Evolutionary conservation across 2,329 filamentous ascomycete genomes (phyloP), one percentile per base, ranked within the genome.

Genomic region (Leptographium radiaticola): DNA sequence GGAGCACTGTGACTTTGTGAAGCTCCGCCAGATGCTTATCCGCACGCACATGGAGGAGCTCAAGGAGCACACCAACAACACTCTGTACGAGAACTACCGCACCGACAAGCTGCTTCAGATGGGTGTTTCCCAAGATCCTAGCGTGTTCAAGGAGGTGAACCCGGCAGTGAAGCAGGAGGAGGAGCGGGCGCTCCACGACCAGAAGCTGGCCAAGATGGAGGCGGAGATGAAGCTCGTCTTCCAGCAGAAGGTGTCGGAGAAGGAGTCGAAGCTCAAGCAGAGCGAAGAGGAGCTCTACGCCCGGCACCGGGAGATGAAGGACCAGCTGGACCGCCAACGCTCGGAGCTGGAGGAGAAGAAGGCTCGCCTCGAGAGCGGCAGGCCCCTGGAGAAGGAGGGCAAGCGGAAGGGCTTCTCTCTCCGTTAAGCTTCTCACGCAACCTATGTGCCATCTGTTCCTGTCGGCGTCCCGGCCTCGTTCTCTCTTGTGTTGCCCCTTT

Each of bases 211-310:
- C 71, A 98, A 98, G 88, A 98, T 98, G 93, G 93, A 98, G 74
- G 84, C 89, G 66, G 93, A 98, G 73, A 98, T 98, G 93, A 98
- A 98, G 88, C 95, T 96, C 88, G 93, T 98, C 63, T 98, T 98
- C 89, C 93, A 97, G 72, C 93, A 98, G 71, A 98, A 98, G 86
- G 93, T 98, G 36, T 84, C 89, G 61, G 93, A 98, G 73, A 98
- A 98, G 79, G 93, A 98, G 75, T 95, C 89, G 81, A 98, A 98
- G 76, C 78, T 98, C 70, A 95, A 95, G 77, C 93, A 97, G 76
- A 95, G 89, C 78, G 93, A 98, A 73, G 93, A 98, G 71, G 93
- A 98, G 78, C 77, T 98, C 56, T 97, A 97, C 67, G 90, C 93
- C 61, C 86, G 93, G 64, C 93, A 98, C 77, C 85, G 91, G 68